These are phyloP conservation scores for Porphyridium purpureum DNA, from an alignment of 23 red algal species.

Conservation along the genomic window DNA sequence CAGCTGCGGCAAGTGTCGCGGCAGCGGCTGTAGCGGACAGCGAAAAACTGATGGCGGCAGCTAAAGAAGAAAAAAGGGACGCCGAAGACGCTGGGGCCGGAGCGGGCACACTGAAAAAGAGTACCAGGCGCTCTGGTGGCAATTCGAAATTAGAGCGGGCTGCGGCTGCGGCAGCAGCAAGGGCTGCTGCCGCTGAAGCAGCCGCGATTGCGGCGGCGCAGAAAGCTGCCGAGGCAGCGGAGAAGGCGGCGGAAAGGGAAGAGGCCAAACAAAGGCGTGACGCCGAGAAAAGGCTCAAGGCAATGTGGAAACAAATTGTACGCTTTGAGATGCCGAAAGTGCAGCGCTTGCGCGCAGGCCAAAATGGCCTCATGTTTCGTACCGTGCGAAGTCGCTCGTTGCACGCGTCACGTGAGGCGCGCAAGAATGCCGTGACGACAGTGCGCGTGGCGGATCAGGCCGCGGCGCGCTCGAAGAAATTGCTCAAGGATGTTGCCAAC, in stretches of 20 bases:
- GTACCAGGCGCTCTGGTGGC: background rate
- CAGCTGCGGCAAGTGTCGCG: background rate
- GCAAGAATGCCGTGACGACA: constrained; percentile 25
- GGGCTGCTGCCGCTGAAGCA: constrained; percentile 17
- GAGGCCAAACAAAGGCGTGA: background rate
- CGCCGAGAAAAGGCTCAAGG: background rate
- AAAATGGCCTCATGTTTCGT: constrained; percentile 21
- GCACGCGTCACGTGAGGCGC: constrained; percentile 30
- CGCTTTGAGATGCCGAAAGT: constrained; percentile 42
- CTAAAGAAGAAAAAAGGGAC: background rate
- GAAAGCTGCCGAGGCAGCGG: background rate
- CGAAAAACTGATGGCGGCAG: too few relatives aligned
- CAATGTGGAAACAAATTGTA: constrained; percentile 20
- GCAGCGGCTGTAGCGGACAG: background rate
- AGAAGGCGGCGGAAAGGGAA: background rate
- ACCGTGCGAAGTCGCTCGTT: constrained; percentile 16
- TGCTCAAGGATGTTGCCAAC: constrained; percentile 40
- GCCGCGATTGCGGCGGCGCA: background rate
- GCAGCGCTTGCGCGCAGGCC: constrained; percentile 8
- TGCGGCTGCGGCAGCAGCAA: constrained; percentile 5
- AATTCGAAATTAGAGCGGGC: background rate
- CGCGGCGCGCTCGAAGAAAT: constrained; percentile 23
- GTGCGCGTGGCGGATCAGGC: constrained; percentile 52
- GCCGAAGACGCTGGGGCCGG: background rate
- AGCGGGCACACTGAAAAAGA: background rate